Evolutionary conservation across 768 basidiomycete genomes (phyloP), one percentile per base, ranked within the genome.

Genomic region (Naematelia aurantialba): DNA sequence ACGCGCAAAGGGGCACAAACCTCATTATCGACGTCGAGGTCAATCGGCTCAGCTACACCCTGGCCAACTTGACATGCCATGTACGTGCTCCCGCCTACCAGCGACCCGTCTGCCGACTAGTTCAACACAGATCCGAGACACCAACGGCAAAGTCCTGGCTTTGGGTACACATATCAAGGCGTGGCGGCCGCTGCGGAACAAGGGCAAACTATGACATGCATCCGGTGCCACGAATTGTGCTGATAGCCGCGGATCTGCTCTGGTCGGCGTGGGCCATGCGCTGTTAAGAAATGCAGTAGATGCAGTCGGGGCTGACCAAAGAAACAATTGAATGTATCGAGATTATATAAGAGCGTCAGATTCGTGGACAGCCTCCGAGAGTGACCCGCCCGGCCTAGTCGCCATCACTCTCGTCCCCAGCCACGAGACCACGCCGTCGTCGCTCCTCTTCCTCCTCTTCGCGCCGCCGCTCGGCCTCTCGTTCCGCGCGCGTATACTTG

Each of bases 401-500:
- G 19, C 61, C 48, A 59, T 70, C 67, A 54, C 62, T 63, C 30
- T 65, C 69, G 53, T 64, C 63, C 1, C 46, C 65, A 39, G 46
- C 65, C 19, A 73, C 59, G 55, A 73, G 26, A 13, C 71, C 71
- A 24, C 45, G 58, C 44, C 68, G 58, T 29, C 62, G 39, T 31
- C 82, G 83, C 60, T 86, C 82, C 52, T 84, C 86, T 52, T 86
- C 85, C 60, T 87, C 84, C 29, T 89, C 87, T 21, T 80, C 87
- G 74, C 79, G 77, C 51, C 78, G 70, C 44, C 76, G 56, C 24
- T 68, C 71, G n/a, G 62, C 66, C 46, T 83, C 81, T 24, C 79
- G 69, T 46, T 80, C 80, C 42, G 81, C 82, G 62, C 92, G 82
- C 56, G 91, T 88, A 68, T 93, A 99, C 74, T 92, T 87, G 65